phyloP scores from a whole-genome alignment of 2,329 filamentous ascomycete species.

The Curvularia sp. region DNA sequence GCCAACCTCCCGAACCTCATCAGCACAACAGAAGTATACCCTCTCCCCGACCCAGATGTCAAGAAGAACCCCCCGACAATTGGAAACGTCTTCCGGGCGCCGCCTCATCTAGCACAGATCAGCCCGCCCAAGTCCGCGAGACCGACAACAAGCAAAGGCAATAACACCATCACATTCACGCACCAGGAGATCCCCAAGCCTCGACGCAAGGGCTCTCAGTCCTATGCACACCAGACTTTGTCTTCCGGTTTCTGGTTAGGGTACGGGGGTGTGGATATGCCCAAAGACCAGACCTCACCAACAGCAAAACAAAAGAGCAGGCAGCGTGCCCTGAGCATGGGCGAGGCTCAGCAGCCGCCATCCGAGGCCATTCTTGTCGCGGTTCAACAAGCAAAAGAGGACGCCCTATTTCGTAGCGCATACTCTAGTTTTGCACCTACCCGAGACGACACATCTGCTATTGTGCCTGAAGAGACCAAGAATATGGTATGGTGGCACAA shows the following conservation, averaged over 20 bases:
- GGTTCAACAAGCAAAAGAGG: conserved; percentile 68
- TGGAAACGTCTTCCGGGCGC: conserved; percentile 75
- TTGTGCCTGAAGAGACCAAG: conserved; percentile 71
- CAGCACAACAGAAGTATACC: conserved; percentile 69
- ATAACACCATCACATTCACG: conserved; percentile 58
- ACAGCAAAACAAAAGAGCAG: conserved; percentile 71
- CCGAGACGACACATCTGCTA: conserved; percentile 73
- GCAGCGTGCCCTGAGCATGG: conserved; percentile 72
- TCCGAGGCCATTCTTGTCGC: conserved; percentile 51
- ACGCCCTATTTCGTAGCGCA: conserved; percentile 75
- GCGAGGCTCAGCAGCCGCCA: conserved; percentile 63
- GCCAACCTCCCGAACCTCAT: conserved; percentile 76
- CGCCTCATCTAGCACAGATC: conserved; percentile 68
- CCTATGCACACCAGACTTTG: conserved; percentile 72
- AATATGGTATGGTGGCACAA: conserved; percentile 79
- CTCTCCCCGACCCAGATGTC: conserved; percentile 53
- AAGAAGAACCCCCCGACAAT: conserved; percentile 68
- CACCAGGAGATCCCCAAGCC: conserved; percentile 60
- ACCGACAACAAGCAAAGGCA: conserved; percentile 67
- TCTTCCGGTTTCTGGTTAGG: conserved; percentile 70
- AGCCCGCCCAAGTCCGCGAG: conserved; percentile 76
- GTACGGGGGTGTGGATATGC: conserved; percentile 58
- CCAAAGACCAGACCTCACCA: conserved; percentile 61
- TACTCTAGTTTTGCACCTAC: conserved; percentile 82
- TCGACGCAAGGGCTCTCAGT: conserved; percentile 50